Evolutionary conservation across 2,329 filamentous ascomycete species (phyloP), one percentile per base, ranked within the genome.

Genomic region (Fusarium cicatricum): DNA sequence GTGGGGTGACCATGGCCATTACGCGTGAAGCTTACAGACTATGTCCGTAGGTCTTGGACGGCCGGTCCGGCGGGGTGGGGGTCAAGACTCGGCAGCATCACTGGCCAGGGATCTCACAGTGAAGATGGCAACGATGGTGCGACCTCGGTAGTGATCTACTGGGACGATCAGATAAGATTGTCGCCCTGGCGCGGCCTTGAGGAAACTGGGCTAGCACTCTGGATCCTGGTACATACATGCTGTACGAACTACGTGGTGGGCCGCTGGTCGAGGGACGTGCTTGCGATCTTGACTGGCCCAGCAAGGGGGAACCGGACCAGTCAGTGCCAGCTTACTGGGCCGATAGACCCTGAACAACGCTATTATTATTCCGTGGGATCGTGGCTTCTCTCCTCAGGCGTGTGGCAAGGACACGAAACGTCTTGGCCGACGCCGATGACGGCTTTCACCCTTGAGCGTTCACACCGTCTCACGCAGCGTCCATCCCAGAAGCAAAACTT

Each of bases 131-230:
- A 53, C 56, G 36, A 55, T 60, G 55, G 60, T 58, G 60, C 56
- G 56, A 64, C 58, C 44, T 66, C 60, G 61, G 64, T 56, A 77
- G 64, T 80, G 79, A 83, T 82, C 79, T 78, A 51, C 31, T 41
- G 44, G 45, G 52, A 66, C 52, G 61, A 66, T 66, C 64, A 66
- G 64, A 66, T 66, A 66, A 66, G 64, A 66, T 66, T 48, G 48
- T 26, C 9, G 9, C 32, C 50, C 44, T 38, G 21, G 14, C 16
- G 37, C 42, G 55, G 37, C 55, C 26, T 49, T 43, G 19, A 19
- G 19, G 49, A 32, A 31, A 34, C 50, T 50, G 57, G 47, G 47
- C 37, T 41, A 58, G 52, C 45, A 45, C 36, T 48, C 26, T 38
- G 37, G 43, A 29, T 28, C 40, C 39, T 58, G 43, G 46, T 32